Conservation (phyloP, 2,329 filamentous ascomycete genomes). For the Graphiopsis chlorocephala region DNA sequence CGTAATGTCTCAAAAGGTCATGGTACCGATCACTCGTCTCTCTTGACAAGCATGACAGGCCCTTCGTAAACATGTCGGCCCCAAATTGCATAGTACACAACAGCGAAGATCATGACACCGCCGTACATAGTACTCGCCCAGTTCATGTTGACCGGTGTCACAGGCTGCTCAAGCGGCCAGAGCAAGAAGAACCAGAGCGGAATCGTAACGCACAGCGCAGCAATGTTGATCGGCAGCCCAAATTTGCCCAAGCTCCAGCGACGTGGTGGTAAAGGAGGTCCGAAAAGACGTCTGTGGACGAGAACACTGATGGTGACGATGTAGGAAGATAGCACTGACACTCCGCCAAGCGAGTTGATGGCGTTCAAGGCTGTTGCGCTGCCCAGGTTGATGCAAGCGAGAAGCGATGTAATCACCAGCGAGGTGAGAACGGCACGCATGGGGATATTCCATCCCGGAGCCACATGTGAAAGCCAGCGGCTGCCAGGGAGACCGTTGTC, state of each 20-base stretch:
- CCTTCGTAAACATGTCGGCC: slow-evolving; percentile 22
- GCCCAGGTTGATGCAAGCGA: slow-evolving; percentile 17
- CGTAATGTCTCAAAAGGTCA: background rate
- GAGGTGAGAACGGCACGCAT: slow-evolving; percentile 15
- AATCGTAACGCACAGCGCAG: slow-evolving; percentile 3
- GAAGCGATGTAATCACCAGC: slow-evolving; percentile 13
- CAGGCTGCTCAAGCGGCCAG: slow-evolving; percentile 20
- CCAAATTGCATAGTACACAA: slow-evolving; percentile 20
- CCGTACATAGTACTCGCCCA: slow-evolving; percentile 16
- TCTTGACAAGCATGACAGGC: slow-evolving; percentile 17
- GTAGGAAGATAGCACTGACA: slow-evolving; percentile 19
- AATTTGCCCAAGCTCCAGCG: slow-evolving; percentile 22
- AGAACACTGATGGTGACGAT: slow-evolving; percentile 20
- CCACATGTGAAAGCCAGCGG: slow-evolving; percentile 13
- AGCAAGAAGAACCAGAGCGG: slow-evolving; percentile 28
- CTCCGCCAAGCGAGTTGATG: slow-evolving; percentile 16
- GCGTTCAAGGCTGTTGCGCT: slow-evolving; percentile 14
- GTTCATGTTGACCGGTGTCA: slow-evolving; percentile 11
- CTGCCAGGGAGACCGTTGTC: slow-evolving; percentile 8
- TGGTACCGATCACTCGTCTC: background rate
- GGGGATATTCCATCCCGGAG: slow-evolving; percentile 19
- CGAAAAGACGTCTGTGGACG: slow-evolving; percentile 17
- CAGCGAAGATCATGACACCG: slow-evolving; percentile 17
- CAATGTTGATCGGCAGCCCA: slow-evolving; percentile 24
- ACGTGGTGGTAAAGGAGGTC: slow-evolving; percentile 15